Conservation (phyloP, 495 filamentous ascomycete genomes). For the Thermochaetoides thermophila region DNA sequence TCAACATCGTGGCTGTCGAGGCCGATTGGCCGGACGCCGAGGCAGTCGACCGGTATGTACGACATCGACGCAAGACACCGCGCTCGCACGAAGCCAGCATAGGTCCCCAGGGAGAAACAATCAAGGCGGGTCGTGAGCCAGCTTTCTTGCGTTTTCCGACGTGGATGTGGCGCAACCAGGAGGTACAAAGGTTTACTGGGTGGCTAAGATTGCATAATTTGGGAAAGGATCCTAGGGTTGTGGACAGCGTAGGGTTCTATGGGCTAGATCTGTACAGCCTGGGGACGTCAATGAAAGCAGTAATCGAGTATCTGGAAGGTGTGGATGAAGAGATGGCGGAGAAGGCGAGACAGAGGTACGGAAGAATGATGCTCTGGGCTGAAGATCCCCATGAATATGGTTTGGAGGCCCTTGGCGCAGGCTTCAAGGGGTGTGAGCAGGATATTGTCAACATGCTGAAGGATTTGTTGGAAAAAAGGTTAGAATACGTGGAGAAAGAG, state of each 20-base stretch:
- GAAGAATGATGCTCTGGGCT: constrained; percentile 34
- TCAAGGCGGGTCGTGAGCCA: constrained; percentile 19
- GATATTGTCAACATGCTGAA: constrained; percentile 33
- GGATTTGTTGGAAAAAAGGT: constrained; percentile 28
- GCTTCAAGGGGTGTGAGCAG: constrained; percentile 33
- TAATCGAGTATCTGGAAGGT: constrained; percentile 38
- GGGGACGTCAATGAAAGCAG: constrained; percentile 34
- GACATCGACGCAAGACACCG: constrained; percentile 28
- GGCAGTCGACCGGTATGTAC: constrained; percentile 41
- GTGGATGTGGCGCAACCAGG: constrained; percentile 46
- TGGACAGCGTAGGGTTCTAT: constrained; percentile 32
- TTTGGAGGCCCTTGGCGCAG: constrained; percentile 27
- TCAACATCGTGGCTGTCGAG: constrained; percentile 41
- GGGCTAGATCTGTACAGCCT: constrained; percentile 43
- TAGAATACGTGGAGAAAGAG: constrained; percentile 26
- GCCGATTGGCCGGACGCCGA: constrained; percentile 48
- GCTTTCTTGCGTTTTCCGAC: constrained; percentile 41
- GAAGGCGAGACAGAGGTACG: constrained; percentile 31
- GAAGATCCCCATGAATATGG: constrained; percentile 41
- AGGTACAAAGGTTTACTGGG: constrained; percentile 42
- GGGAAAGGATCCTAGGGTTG: constrained; percentile 11
- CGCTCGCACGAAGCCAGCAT: constrained; percentile 18
- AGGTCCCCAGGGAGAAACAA: constrained; percentile 1
- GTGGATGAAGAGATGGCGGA: constrained; percentile 33
- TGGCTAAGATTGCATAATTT: constrained; percentile 39